Percentiles rank a stretch among this genome's conserved stretches.
Evolutionary conservation across 345 rosid genomes (phyloP).

Genomic region (Lepidium didymum): DNA sequence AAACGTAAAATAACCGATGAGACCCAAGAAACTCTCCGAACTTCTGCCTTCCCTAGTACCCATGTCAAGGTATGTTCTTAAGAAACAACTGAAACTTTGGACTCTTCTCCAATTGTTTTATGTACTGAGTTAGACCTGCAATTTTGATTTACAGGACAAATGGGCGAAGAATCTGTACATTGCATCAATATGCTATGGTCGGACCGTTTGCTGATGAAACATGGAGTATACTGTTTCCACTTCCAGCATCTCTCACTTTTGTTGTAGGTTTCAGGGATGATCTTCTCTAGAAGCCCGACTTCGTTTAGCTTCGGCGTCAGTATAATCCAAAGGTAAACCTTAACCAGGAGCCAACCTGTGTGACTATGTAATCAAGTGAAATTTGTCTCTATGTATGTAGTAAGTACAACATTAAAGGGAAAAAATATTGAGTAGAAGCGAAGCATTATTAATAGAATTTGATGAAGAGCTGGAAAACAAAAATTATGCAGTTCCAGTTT

Average conservation of each 20-base stretch:
- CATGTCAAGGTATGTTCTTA: conserved; percentile 72
- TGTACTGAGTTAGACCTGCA: conserved; percentile 3
- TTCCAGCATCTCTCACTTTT: not conserved
- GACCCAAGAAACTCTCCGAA: conserved; percentile 93
- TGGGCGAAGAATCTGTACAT: conserved; percentile 88
- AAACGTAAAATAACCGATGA: conserved; percentile 80
- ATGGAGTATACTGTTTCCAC: conserved; percentile 1
- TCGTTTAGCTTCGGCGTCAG: conserved; percentile 13
- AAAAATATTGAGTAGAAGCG: not conserved
- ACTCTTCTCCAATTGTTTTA: not conserved
- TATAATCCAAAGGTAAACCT: conserved; percentile 25
- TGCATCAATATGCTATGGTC: conserved; percentile 79
- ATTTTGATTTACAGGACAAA: conserved; percentile 53
- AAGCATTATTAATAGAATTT: conserved; percentile 15
- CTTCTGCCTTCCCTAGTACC: conserved; percentile 93
- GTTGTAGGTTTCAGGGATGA: conserved; percentile 6
- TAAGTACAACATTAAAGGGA: conserved; percentile 1
- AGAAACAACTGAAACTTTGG: not conserved
- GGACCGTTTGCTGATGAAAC: conserved; percentile 64
- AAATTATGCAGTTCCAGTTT: conserved; percentile 6
- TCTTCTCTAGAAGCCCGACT: not conserved
- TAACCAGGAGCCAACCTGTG: conserved; percentile 21
- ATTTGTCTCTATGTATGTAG: conserved; percentile 27
- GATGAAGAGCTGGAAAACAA: not conserved
- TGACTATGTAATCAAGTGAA: conserved; percentile 17